Base-by-base conservation (phyloP, 345 rosid genomes). In the Pelargonium nanum region DNA sequence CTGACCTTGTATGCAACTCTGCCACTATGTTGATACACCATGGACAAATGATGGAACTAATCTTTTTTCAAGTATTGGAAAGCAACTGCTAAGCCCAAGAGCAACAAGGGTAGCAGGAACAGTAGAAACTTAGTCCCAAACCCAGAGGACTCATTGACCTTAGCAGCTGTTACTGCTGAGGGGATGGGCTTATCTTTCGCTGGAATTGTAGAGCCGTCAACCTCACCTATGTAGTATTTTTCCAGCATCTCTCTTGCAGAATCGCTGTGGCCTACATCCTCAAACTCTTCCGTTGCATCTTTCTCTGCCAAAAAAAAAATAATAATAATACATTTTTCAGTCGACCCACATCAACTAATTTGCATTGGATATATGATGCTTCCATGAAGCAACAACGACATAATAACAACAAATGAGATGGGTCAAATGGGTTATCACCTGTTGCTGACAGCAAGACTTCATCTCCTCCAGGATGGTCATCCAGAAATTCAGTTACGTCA, bases 391-490 rank as follows among this genome's bases (percentile, higher is more conserved):
- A 57, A 20, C 60, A 25, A 19, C 6, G 21, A 32, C 9, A 15
- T 15, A 22, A 32, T 13, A 22, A 32, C n/a, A 32, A 22, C 19
- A 4, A 7, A 32, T 28, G n/a, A 65, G 5, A 24, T 2, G 15
- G n/a, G 28, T 48, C 23, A 16, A 4, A 64, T 15, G 34, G 1
- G 6, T 59, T 1, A 44, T 20, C 72, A 88, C 98, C 98, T 9
- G 84, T 80, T 23, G 82, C 78, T 58, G 86, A 84, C 52, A 91
- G 78, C 74, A 91, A 62, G 57, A 88, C 78, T 65, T 86, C 83
- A 66, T 83, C 98, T 56, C 98, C 98, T 40, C 92, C 92, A 26
- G 90, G 95, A 74, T 88, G 98, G 56, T 91, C 98, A 5, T 84
- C 89, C 55, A 91, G 78, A 75, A 86, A 91, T 30, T 63, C 50